phyloP scores from a whole-genome alignment of 352 stramenopile species.

The Blastocystis sp. region DNA sequence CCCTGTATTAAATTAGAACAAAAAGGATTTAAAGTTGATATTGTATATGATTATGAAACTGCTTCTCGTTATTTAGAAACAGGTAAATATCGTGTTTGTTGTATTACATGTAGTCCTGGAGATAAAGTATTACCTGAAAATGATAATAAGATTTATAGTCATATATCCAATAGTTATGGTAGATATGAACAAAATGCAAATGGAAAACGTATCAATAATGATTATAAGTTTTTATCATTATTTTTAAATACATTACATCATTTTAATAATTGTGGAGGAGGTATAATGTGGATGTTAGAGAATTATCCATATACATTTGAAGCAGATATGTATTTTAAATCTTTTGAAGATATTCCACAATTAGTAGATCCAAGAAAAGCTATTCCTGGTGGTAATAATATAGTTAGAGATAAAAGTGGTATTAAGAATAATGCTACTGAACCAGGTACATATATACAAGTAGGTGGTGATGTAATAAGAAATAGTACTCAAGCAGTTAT shows the following conservation, averaged over 20 bases:
- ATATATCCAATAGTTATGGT: too few species aligned
- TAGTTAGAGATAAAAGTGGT: conserved; percentile 1
- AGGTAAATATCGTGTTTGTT: conserved; percentile 1
- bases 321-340: conserved; percentile 8
- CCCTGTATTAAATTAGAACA: neutral
- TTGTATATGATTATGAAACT: conserved; percentile 22
- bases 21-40: conserved; percentile 22
- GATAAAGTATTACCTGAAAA: conserved; percentile 10
- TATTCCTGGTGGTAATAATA: conserved; percentile 12
- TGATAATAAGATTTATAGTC: too few species aligned
- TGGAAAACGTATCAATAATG: too few species aligned
- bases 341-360: neutral
- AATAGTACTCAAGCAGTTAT: too few species aligned
- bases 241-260: neutral
- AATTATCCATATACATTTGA: conserved; percentile 20
- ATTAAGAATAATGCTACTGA: neutral
- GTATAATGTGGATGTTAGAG: conserved; percentile 9
- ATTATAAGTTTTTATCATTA: neutral
- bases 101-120: conserved; percentile 12
- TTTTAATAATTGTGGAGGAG: conserved; percentile 3
- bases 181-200: too few species aligned
- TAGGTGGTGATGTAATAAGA: conserved; percentile 2
- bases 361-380: neutral
- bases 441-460: neutral
- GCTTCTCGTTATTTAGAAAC: neutral